Percentiles rank a stretch among this genome's conserved stretches.
Evolutionary conservation across 768 basidiomycete species (phyloP).

Genomic region (Ramaria rubella): DNA sequence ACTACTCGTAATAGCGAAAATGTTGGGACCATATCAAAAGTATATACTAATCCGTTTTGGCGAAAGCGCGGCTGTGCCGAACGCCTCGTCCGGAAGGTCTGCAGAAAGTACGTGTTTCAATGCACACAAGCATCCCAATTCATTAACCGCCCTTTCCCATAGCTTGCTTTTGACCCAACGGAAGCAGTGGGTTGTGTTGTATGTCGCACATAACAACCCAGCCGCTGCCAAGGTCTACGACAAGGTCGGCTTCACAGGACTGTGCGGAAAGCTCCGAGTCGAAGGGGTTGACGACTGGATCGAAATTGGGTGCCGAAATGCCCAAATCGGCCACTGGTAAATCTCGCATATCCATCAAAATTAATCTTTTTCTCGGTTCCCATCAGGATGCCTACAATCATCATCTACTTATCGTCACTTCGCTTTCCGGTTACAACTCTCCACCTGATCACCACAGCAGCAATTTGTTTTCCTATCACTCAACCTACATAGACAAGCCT

Average conservation of each 20-base stretch:
- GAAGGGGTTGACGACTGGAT: slow-evolving; percentile 53
- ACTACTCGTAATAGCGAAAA: slow-evolving; percentile 52
- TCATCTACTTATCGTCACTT: neutral
- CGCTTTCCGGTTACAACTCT: neutral
- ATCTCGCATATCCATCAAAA: neutral
- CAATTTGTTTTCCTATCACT: no score
- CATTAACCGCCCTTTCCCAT: neutral
- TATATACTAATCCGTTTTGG: slow-evolving; percentile 52
- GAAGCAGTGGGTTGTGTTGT: slow-evolving; percentile 53
- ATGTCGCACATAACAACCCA: slow-evolving; percentile 51
- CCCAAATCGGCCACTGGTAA: slow-evolving; percentile 60
- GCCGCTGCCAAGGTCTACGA: slow-evolving; percentile 53
- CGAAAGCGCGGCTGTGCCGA: slow-evolving; percentile 52
- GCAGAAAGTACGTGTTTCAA: slow-evolving; percentile 24
- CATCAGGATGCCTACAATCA: no score
- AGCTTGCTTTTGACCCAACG: slow-evolving; percentile 38
- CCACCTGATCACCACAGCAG: no score
- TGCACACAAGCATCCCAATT: neutral
- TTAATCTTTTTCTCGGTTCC: neutral
- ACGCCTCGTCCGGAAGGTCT: slow-evolving; percentile 53
- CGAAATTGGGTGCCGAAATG: slow-evolving; percentile 56
- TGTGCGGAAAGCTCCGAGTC: slow-evolving; percentile 31
- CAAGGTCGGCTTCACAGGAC: slow-evolving; percentile 60
- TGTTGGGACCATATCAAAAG: slow-evolving; percentile 65
- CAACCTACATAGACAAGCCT: no score